Conservation (phyloP, 768 basidiomycete species). For the Hydnum rufescens region DNA sequence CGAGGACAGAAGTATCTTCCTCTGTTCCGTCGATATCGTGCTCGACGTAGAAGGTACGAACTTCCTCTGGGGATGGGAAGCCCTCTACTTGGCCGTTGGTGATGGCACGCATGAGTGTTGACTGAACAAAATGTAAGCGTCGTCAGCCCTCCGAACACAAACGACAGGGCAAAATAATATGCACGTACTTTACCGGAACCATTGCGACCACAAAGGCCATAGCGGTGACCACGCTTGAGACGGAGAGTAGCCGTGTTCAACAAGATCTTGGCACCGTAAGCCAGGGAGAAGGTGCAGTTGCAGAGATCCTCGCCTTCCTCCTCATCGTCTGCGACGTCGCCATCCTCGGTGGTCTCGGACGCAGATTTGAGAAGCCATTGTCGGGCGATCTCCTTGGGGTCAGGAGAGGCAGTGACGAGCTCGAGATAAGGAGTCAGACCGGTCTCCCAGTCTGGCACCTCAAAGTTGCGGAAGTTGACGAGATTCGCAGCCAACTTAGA, state of each 20-base stretch:
- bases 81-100: slow-evolving; percentile 94
- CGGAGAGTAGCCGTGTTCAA: slow-evolving; percentile 92
- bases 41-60: slow-evolving; percentile 98
- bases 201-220: slow-evolving; percentile 96
- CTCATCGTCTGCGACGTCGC: slow-evolving; percentile 60
- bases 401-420: slow-evolving; percentile 43
- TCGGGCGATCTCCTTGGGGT: slow-evolving; percentile 43
- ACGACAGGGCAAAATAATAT: slow-evolving; percentile 16
- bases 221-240: slow-evolving; percentile 96
- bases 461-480: slow-evolving; percentile 82
- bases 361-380: slow-evolving; percentile 89
- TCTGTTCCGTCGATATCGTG: slow-evolving; percentile 97
- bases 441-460: slow-evolving; percentile 68
- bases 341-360: slow-evolving; percentile 49
- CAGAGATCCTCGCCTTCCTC: slow-evolving; percentile 98
- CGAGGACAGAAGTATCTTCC: slow-evolving; percentile 71
- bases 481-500: slow-evolving; percentile 68
- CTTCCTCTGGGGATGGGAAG: slow-evolving; percentile 92
- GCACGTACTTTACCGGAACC: slow-evolving; percentile 62
- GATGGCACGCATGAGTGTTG: slow-evolving; percentile 82
- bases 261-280: slow-evolving; percentile 96
- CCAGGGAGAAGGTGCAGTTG: slow-evolving; percentile 97
- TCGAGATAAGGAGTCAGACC: slow-evolving; percentile 53
- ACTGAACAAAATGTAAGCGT: slow-evolving; percentile 17
- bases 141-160: neutral